These are phyloP conservation scores for Globisporangium nunn DNA, from an alignment of 352 stramenopile genomes.

Conservation along the genomic window DNA sequence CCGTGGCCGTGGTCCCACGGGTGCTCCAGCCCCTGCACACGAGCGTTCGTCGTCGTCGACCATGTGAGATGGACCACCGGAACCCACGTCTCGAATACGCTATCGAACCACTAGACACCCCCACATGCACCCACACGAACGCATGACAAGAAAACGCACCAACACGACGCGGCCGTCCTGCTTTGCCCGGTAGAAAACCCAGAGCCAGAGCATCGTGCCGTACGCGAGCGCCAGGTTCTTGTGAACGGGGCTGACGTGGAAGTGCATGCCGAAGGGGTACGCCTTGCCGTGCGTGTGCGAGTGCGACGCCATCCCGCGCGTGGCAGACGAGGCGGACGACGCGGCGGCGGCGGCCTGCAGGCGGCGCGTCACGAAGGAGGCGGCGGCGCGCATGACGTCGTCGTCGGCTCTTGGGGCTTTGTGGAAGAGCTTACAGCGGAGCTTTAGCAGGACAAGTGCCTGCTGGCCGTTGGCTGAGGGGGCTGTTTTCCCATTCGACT, in stretches of 20 bases:
- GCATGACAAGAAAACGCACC: slow-evolving; percentile 23
- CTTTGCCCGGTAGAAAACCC: slow-evolving; percentile 88
- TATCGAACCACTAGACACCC: no score
- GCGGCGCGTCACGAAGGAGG: slow-evolving; percentile 45
- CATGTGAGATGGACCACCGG: not conserved
- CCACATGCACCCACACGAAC: no score
- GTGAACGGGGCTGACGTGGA: slow-evolving; percentile 84
- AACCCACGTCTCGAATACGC: not conserved
- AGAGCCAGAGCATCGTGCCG: slow-evolving; percentile 87
- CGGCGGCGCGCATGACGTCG: slow-evolving; percentile 25
- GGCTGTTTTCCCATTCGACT: not conserved
- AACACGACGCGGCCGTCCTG: slow-evolving; percentile 76
- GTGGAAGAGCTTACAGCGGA: no score
- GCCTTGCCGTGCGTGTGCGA: slow-evolving; percentile 31
- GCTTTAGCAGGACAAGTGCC: not conserved
- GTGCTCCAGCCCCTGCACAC: slow-evolving; percentile 69
- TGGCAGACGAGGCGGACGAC: slow-evolving; percentile 13
- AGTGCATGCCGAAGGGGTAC: slow-evolving; percentile 85
- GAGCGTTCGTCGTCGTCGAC: no score
- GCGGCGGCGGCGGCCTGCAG: slow-evolving; percentile 20
- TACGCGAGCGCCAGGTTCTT: slow-evolving; percentile 85
- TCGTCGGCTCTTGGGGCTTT: not conserved
- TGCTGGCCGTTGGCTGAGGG: not conserved
- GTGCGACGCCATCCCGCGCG: slow-evolving; percentile 60
- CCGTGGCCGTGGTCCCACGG: slow-evolving; percentile 76